Conservation (phyloP, 371 early-diverging fungal genomes). For the Smittium mucronatum region DNA sequence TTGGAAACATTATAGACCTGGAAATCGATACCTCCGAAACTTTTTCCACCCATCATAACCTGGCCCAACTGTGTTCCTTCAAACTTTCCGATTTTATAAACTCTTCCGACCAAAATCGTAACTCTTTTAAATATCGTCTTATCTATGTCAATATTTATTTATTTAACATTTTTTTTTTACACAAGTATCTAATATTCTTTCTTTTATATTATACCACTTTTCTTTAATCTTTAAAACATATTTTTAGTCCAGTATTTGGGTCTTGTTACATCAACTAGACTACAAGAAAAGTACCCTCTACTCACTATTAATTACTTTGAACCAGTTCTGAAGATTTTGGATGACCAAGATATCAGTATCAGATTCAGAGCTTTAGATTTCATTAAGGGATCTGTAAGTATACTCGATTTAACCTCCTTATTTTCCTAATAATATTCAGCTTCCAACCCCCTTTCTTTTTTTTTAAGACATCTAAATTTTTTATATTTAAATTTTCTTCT, state of each 20-base stretch:
- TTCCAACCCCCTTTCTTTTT: neutral
- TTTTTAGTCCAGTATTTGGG: conserved; percentile 73
- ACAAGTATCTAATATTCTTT: neutral
- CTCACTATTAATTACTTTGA: conserved; percentile 72
- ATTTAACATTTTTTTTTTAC: neutral
- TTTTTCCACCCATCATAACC: conserved; percentile 31
- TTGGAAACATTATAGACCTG: conserved; percentile 70
- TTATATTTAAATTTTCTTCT: neutral
- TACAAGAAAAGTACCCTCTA: conserved; percentile 67
- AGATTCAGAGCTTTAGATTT: conserved; percentile 76
- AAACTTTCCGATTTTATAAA: conserved; percentile 76
- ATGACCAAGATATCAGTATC: conserved; percentile 83
- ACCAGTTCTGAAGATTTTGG: conserved; percentile 72
- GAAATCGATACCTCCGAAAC: conserved; percentile 21
- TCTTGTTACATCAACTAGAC: conserved; percentile 63
- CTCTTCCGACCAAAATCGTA: conserved; percentile 83
- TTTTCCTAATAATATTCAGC: neutral
- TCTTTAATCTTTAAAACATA: conserved; percentile 33
- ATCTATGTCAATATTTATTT: neutral
- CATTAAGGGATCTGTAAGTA: conserved; percentile 60
- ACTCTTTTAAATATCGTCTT: conserved; percentile 6
- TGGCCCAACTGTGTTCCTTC: conserved; percentile 73
- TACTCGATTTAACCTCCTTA: neutral
- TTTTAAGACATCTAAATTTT: neutral
- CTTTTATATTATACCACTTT: neutral